Evolutionary conservation across 805 yeast species (phyloP), one percentile per base, ranked within the genome.

Genomic region (Candida succiphila): DNA sequence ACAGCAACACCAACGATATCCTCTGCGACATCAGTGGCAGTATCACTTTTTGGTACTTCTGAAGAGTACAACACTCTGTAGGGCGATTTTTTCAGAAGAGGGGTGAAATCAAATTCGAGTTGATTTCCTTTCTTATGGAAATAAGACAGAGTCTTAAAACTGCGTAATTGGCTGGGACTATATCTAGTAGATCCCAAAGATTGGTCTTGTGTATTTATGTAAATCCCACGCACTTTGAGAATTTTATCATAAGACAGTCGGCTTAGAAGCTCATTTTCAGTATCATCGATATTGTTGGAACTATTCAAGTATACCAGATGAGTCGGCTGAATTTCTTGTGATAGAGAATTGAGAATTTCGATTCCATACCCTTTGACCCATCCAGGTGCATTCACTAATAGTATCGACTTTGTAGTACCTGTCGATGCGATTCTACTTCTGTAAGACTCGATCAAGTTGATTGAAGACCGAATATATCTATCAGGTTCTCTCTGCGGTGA

Each of bases 361-460:
- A 78, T 63, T 0, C 96, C 96, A 40, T 74, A 75, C 0, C 96
- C 96, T 53, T 82, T 83, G 21, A 86, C 71, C 95, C 95, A 87
- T 0, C 95, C 95, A 0, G 96, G 89, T 1, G 88, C 72, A 46
- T 87, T 87, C 4, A 88, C 65, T 1, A 87, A 52, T 3, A 86
- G 54, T 13, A 37, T 36, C 60, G 67, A 16, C n/a, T n/a, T n/a
- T n/a, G n/a, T n/a, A n/a, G n/a, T n/a, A n/a, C n/a, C n/a, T n/a
- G n/a, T n/a, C 34, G 60, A 42, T 31, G 46, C 46, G 46, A 50
- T 34, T 30, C 46, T 2, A 7, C 16, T 13, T 17, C 31, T 10
- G 16, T 25, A 13, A 17, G 17, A n/a, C 5, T 15, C 7, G 22
- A 48, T 2, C n/a, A 5, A 6, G n/a, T 48, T 43, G 7, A 69